Conservation (phyloP, 2,329 filamentous ascomycete species). For the Cladosporium sp. region DNA sequence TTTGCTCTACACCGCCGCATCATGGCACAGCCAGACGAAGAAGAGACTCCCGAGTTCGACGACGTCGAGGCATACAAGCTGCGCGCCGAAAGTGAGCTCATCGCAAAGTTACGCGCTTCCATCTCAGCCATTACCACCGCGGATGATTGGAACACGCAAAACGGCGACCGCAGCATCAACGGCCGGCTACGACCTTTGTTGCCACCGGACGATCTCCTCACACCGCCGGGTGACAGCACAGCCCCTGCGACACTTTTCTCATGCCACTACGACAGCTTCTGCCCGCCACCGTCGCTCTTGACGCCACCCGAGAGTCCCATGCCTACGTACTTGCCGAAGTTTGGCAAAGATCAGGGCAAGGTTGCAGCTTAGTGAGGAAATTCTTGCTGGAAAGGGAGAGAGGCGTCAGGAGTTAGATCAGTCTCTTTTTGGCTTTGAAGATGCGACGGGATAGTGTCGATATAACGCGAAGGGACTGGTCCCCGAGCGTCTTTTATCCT, state of each 20-base stretch:
- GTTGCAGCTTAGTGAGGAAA: not conserved
- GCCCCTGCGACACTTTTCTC: conserved; percentile 28
- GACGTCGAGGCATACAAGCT: conserved; percentile 29
- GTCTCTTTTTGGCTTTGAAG: not conserved
- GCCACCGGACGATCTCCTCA: not conserved
- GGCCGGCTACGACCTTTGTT: not conserved
- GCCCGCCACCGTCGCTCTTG: conserved; percentile 15
- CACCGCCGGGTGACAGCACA: conserved; percentile 21
- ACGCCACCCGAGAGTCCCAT: conserved; percentile 26
- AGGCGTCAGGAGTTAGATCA: not conserved
- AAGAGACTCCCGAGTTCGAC: conserved; percentile 42
- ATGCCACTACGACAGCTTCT: conserved; percentile 28
- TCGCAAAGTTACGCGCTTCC: conserved; percentile 23
- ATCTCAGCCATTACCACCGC: conserved; percentile 2
- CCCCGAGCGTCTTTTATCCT: not conserved
- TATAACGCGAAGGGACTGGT: not conserved
- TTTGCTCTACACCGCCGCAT: conserved; percentile 42
- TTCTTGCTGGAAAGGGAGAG: not conserved
- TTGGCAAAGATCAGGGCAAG: not conserved
- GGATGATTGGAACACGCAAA: not conserved
- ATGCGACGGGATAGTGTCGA: not conserved
- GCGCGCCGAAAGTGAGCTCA: conserved; percentile 21
- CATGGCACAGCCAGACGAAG: conserved; percentile 35
- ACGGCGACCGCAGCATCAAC: not conserved
- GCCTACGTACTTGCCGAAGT: conserved; percentile 1